Conservation (phyloP, 805 yeast genomes). For the Cyberlindnera samutprakarnensis region DNA sequence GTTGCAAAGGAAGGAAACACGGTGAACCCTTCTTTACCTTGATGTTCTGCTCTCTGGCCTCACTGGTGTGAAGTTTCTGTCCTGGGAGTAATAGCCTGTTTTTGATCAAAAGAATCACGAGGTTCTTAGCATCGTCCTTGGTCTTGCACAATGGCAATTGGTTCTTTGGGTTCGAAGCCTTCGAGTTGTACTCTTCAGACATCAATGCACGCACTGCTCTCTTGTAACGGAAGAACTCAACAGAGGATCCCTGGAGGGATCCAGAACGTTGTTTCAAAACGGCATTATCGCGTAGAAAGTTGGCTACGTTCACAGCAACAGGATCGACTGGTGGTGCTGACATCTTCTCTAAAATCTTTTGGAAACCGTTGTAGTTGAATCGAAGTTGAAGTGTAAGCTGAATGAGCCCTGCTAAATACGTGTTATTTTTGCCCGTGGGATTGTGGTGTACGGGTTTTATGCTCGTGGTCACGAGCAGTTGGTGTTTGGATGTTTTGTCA, state of each 20-base stretch:
- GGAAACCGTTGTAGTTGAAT: too few relatives aligned
- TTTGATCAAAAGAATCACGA: conserved; percentile 62
- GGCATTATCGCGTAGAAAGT: conserved; percentile 55
- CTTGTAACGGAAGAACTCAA: conserved; percentile 82
- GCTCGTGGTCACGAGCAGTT: too few relatives aligned
- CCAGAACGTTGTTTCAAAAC: conserved; percentile 81
- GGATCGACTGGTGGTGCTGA: conserved; percentile 35
- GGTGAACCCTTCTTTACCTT: conserved; percentile 59
- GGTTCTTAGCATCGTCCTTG: conserved; percentile 50
- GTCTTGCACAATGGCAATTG: conserved; percentile 41
- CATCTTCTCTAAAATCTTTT: too few relatives aligned
- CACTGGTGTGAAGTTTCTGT: conserved; percentile 60
- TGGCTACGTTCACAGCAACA: conserved; percentile 61
- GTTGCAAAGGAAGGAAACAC: conserved; percentile 44
- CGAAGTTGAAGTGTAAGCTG: too few relatives aligned
- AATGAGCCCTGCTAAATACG: too few relatives aligned
- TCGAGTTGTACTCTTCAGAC: conserved; percentile 59
- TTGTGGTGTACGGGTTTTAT: too few relatives aligned
- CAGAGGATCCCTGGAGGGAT: conserved; percentile 56
- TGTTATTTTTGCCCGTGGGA: too few relatives aligned
- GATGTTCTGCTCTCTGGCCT: conserved; percentile 54
- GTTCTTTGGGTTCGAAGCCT: conserved; percentile 39
- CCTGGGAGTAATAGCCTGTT: conserved; percentile 72
- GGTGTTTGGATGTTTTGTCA: too few relatives aligned
- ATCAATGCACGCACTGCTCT: conserved; percentile 73